Base-by-base conservation (phyloP, 305 asterid species). In the Fraxinus angustifolia region DNA sequence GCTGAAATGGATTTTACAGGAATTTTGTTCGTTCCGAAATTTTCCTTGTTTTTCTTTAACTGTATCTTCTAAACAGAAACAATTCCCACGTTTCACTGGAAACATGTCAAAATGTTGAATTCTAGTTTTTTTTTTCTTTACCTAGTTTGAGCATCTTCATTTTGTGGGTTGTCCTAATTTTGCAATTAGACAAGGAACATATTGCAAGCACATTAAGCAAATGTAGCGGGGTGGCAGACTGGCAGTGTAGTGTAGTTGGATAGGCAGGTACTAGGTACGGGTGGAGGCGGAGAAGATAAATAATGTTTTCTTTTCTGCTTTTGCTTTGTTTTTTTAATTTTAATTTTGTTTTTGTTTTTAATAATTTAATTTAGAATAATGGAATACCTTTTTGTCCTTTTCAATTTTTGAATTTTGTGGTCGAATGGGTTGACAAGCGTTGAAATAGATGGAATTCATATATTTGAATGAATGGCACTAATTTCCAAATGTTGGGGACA, bases 141-240 rank as follows among this genome's bases (percentile, higher is more conserved):
- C 36, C 73, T 82, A 38, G 28, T 71, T 38, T 67, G 73, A 77
- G 84, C 78, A 75, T 50, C 58, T 28, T 28, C 48, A 79, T 23
- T 56, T 26, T 2, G 2, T 23, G n/a, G 34, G 34, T 65, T 65
- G 34, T 65, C 35, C 28, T 42, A 80, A 75, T 80, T 50, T 77
- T 34, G 60, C 6, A 23, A 58, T 36, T 30, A 45, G 76, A 48
- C 26, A 53, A 81, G 80, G 76, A 71, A 14, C 45, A 75, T 70
- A 34, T 78, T 71, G 80, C 77, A 45, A 68, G 82, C 35, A 72
- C 50, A 76, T 50, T 40, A 16, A 50, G 60, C 21, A 50, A 14
- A 50, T 50, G 62, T 16, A 50, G 62, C 6, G 62, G 62, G 23
- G 58, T 3, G 58, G 6, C 58, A 48, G 19, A 48, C 19, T 50